Evolutionary conservation across 2,329 filamentous ascomycete species (phyloP).

Genomic region (Neofusicoccum ribis): DNA sequence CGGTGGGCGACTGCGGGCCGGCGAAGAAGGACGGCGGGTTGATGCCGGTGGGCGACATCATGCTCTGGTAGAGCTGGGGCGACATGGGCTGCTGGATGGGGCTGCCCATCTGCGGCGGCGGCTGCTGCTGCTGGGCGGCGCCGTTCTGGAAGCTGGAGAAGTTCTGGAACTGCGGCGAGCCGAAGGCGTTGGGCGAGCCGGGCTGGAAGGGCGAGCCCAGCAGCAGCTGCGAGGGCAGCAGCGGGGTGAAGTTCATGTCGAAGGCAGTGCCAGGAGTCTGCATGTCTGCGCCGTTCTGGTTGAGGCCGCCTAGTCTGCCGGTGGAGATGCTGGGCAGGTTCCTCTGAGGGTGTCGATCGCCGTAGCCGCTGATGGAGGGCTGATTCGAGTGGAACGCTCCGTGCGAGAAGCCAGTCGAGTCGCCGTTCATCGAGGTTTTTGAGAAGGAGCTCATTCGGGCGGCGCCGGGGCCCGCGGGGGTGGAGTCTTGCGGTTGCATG

Average conservation of each 20-base stretch:
- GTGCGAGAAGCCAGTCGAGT: conserved; percentile 89
- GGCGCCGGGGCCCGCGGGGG: conserved; percentile 60
- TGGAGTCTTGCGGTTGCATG: conserved; percentile 84
- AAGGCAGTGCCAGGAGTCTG: conserved; percentile 83
- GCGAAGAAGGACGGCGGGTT: conserved; percentile 78
- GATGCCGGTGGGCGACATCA: conserved; percentile 83
- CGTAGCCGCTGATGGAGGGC: conserved; percentile 70
- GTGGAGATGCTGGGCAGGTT: conserved; percentile 96
- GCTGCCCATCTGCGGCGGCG: conserved; percentile 66
- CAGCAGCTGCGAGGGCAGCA: conserved; percentile 90
- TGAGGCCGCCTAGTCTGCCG: conserved; percentile 59
- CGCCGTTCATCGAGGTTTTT: conserved; percentile 68
- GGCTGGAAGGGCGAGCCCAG: conserved; percentile 97
- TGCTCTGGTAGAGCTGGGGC: conserved; percentile 77
- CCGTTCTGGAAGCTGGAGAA: conserved; percentile 66
- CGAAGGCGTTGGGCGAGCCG: conserved; percentile 85
- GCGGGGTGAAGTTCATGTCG: conserved; percentile 97
- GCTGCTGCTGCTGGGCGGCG: conserved; percentile 62
- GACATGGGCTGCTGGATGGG: conserved; percentile 74
- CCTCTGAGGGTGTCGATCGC: conserved; percentile 81
- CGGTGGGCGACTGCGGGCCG: conserved; percentile 81
- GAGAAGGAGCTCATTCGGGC: conserved; percentile 64
- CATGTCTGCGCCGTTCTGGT: conserved; percentile 69
- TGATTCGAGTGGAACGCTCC: conserved; percentile 87
- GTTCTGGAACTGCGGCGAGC: conserved; percentile 87